Evolutionary conservation across 805 yeast genomes (phyloP).

Genomic region (Priceomyces castillae): DNA sequence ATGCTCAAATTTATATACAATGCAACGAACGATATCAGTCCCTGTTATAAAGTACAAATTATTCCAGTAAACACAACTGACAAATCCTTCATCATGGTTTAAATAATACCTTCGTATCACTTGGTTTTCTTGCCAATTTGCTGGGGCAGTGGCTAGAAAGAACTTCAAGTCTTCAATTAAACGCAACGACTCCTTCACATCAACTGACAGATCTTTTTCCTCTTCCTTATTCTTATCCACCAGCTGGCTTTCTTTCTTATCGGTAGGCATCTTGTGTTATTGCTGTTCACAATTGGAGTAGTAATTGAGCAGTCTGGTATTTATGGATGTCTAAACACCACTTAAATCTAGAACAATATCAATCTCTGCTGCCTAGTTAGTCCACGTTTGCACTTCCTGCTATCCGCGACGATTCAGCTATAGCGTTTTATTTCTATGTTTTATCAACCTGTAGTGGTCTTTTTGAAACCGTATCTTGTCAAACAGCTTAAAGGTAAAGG

Average conservation of each 20-base stretch:
- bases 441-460: neutral
- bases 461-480: neutral
- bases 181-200: slow-evolving; percentile 48
- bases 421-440: neutral
- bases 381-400: neutral
- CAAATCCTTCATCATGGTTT: slow-evolving; percentile 86
- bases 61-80: slow-evolving; percentile 92
- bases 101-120: slow-evolving; percentile 81
- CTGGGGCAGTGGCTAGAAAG: slow-evolving; percentile 91
- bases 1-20: slow-evolving; percentile 82
- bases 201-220: slow-evolving; percentile 5
- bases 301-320: too few relatives aligned
- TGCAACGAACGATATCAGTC: slow-evolving; percentile 91
- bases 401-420: neutral
- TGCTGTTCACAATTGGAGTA: too few relatives aligned
- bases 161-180: slow-evolving; percentile 76
- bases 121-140: slow-evolving; percentile 87
- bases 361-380: too few relatives aligned
- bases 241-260: neutral
- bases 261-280: neutral
- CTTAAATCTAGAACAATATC: too few relatives aligned
- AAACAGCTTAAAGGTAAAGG: neutral
- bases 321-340: too few relatives aligned
- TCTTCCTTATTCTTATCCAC: slow-evolving; percentile 1
- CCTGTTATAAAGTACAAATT: slow-evolving; percentile 88